Percentiles rank a stretch among this genome's conserved stretches.
Evolutionary conservation across 2,329 filamentous ascomycete species (phyloP).

Genomic region (Colletotrichum sublineola): DNA sequence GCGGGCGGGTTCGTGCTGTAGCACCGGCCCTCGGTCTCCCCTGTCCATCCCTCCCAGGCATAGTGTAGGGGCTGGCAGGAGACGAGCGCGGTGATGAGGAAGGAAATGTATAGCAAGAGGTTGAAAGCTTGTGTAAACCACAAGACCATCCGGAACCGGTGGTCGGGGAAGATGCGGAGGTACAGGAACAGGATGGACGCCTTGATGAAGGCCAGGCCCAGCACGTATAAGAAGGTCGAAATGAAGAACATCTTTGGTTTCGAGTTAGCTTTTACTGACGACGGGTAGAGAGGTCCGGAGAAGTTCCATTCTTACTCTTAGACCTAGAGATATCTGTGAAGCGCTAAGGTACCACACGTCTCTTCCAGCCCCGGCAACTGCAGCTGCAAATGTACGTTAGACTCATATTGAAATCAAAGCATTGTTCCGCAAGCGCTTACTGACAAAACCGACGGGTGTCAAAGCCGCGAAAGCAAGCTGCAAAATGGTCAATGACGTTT

Average conservation of each 20-base stretch:
- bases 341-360: not conserved
- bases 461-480: not conserved
- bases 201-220: not conserved
- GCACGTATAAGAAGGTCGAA: not conserved
- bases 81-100: not conserved
- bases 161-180: not conserved
- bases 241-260: not conserved
- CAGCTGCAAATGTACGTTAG: not conserved
- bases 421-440: not conserved
- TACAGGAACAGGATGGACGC: constrained; percentile 2
- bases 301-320: not conserved
- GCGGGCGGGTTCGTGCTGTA: not conserved
- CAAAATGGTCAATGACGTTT: not conserved
- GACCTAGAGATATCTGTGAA: not conserved
- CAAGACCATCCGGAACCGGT: not conserved
- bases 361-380: not conserved
- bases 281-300: not conserved
- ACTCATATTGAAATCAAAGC: not conserved
- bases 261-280: not conserved
- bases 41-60: constrained; percentile 18
- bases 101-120: not conserved
- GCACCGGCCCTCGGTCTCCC: not conserved
- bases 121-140: not conserved
- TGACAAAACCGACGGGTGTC: not conserved
- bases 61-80: constrained; percentile 5